phyloP scores from a whole-genome alignment of 208 protist species.

The Leishmania braziliensis region DNA sequence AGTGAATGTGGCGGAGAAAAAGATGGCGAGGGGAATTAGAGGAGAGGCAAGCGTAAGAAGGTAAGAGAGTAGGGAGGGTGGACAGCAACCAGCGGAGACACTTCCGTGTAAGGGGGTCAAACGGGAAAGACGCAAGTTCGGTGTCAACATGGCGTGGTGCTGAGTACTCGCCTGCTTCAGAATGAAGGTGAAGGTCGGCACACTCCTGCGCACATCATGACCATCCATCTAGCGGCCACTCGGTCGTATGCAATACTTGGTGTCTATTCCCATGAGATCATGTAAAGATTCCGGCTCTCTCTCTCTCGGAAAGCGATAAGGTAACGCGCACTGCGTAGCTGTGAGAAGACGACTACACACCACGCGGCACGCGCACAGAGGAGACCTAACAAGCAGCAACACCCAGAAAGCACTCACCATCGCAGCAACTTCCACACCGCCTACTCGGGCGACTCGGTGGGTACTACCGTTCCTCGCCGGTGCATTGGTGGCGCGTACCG shows the following conservation, averaged over 20 bases:
- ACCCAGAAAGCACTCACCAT: not conserved
- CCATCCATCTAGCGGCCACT: not conserved
- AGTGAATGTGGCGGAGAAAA: not conserved
- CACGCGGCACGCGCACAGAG: not conserved
- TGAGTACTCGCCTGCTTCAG: not conserved
- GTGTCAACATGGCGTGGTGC: not conserved
- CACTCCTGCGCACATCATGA: not conserved
- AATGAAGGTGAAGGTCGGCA: not conserved
- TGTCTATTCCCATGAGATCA: not conserved
- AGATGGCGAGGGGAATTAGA: not conserved
- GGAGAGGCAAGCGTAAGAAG: not conserved
- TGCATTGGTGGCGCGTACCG: slow-evolving; percentile 87
- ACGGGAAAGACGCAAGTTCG: not conserved
- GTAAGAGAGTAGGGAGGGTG: not conserved
- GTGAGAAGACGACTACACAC: not conserved
- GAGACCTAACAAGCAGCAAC: not conserved
- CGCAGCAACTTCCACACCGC: not conserved
- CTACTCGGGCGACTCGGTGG: not conserved
- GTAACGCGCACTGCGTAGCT: not conserved
- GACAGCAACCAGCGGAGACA: not conserved
- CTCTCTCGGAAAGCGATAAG: not conserved
- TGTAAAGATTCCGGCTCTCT: not conserved
- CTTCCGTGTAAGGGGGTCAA: not conserved
- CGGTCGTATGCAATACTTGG: not conserved
- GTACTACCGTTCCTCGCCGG: slow-evolving; percentile 31